Conservation (phyloP, 805 yeast species). For the Maudiozyma serrabonitensis region DNA sequence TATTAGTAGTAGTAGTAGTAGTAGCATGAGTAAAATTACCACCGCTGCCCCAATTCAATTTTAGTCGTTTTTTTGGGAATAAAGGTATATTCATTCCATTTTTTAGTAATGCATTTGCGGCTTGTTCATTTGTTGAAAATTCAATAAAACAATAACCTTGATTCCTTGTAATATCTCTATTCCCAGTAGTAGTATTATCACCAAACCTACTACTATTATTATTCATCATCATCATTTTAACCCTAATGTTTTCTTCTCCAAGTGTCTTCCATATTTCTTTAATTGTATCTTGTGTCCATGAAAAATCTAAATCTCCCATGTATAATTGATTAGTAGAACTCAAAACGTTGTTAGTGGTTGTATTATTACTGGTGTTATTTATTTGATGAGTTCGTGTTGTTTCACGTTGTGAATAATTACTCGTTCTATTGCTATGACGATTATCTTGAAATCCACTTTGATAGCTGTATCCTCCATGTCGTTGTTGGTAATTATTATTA, state of each 20-base stretch:
- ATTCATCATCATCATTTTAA: slow-evolving; percentile 64
- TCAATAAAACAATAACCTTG: slow-evolving; percentile 80
- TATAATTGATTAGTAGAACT: slow-evolving; percentile 27
- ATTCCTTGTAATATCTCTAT: slow-evolving; percentile 19
- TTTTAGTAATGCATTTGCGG: slow-evolving; percentile 52
- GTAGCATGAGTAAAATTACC: not conserved
- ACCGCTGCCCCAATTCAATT: slow-evolving; percentile 63
- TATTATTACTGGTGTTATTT: not conserved
- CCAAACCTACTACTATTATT: not conserved
- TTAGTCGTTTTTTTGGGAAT: slow-evolving; percentile 41
- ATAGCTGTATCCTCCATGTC: not conserved
- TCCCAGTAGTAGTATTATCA: not conserved
- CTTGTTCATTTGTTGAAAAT: slow-evolving; percentile 51
- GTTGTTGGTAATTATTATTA: not conserved
- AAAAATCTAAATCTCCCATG: slow-evolving; percentile 88
- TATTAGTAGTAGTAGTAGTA: not conserved
- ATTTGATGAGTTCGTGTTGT: not conserved
- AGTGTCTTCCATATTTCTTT: slow-evolving; percentile 58
- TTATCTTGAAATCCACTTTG: not conserved
- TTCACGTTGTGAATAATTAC: not conserved
- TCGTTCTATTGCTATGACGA: not conserved
- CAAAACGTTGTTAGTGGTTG: not conserved
- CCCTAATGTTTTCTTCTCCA: slow-evolving; percentile 50
- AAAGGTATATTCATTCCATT: slow-evolving; percentile 67
- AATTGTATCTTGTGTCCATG: slow-evolving; percentile 68